Percentiles rank a stretch among this genome's conserved stretches.
These are phyloP conservation scores for Chytriomyces confervae DNA, from an alignment of 192 early-diverging fungal genomes.

Conservation along the genomic window DNA sequence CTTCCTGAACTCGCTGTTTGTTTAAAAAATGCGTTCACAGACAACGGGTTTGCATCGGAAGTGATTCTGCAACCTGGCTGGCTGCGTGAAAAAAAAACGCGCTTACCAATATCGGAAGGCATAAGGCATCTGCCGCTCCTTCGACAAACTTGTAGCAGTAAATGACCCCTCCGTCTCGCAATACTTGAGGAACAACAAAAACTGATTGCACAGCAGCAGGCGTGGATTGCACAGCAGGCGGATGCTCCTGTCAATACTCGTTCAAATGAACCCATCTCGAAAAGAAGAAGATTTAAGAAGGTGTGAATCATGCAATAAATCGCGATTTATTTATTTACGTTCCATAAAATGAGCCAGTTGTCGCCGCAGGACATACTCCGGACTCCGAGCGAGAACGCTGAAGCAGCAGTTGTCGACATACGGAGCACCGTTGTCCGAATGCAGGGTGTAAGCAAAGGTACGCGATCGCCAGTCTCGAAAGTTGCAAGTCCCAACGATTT, in stretches of 20 bases:
- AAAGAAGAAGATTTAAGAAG: too few relatives aligned
- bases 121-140: background rate
- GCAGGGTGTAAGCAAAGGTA: background rate
- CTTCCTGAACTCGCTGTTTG: background rate
- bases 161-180: too few relatives aligned
- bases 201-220: too few relatives aligned
- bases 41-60: slow-evolving; percentile 18
- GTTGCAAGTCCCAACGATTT: background rate
- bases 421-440: slow-evolving; percentile 15
- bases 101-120: background rate
- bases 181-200: too few relatives aligned
- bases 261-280: too few relatives aligned
- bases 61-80: slow-evolving; percentile 19
- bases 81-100: slow-evolving; percentile 18
- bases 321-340: too few relatives aligned
- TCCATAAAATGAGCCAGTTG: background rate
- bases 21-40: slow-evolving; percentile 8
- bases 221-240: too few relatives aligned
- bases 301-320: too few relatives aligned
- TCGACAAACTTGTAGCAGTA: too few relatives aligned
- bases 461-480: background rate
- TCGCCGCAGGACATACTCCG: background rate
- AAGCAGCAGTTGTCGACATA: slow-evolving; percentile 17
- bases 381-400: slow-evolving; percentile 10
- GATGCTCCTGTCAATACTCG: too few relatives aligned